These are phyloP conservation scores for Malassezia arunalokei DNA, from an alignment of 1,284 basidiomycete genomes.

Conservation along the genomic window DNA sequence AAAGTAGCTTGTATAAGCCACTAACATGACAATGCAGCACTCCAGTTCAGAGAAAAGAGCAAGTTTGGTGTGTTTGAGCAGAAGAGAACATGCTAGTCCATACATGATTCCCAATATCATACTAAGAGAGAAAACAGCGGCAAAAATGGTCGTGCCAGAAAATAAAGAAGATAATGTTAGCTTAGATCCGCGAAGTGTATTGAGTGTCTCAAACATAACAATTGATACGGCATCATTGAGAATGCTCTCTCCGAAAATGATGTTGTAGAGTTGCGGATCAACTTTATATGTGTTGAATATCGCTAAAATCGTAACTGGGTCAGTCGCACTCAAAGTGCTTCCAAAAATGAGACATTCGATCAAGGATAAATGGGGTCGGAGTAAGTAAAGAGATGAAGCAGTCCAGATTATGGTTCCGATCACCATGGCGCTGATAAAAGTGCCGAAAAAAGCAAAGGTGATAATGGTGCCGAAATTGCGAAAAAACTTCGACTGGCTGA, in stretches of 20 bases:
- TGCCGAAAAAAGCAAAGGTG: conserved; percentile 89
- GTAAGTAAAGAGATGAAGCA: conserved; percentile 71
- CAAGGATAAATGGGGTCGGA: conserved; percentile 32
- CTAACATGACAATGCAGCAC: conserved; percentile 81
- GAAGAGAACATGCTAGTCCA: conserved; percentile 74
- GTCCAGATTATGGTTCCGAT: conserved; percentile 95
- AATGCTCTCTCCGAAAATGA: conserved; percentile 95
- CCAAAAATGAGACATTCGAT: conserved; percentile 87
- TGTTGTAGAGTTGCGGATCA: conserved; percentile 89
- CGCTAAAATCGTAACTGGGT: conserved; percentile 93
- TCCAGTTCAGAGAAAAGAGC: conserved; percentile 69
- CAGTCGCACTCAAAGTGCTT: conserved; percentile 89
- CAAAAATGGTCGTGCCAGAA: conserved; percentile 87
- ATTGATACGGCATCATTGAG: conserved; percentile 98
- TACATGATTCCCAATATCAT: conserved; percentile 86
- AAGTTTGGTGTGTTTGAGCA: conserved; percentile 87
- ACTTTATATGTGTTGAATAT: conserved; percentile 99
- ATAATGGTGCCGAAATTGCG: conserved; percentile 60
- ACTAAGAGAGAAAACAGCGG: conserved; percentile 83
- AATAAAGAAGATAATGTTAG: conserved; percentile 80
- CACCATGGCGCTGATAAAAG: conserved; percentile 89
- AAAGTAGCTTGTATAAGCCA: conserved; percentile 96
- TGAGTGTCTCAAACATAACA: conserved; percentile 93
- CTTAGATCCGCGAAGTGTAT: conserved; percentile 75
- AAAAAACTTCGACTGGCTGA: conserved; percentile 97